Evolutionary conservation across 768 basidiomycete species (phyloP).

Genomic region (Lactarius evosmus): DNA sequence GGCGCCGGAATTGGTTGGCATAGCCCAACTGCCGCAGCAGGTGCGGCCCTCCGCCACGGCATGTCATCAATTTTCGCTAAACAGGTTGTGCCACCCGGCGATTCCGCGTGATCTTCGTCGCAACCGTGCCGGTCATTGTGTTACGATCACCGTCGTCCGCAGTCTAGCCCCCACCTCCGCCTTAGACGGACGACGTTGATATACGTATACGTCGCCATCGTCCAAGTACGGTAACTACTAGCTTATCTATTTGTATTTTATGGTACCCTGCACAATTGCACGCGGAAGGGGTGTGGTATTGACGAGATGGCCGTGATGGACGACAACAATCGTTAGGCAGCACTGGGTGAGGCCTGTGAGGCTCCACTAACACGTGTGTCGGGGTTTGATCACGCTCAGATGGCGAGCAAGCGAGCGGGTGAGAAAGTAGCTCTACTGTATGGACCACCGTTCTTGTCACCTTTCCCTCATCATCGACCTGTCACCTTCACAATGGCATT

Average conservation of each 20-base stretch:
- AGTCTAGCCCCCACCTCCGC: not conserved
- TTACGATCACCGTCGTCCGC: not conserved
- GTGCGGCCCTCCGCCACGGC: constrained; percentile 14
- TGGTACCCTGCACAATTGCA: too few species aligned
- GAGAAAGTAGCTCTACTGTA: constrained; percentile 26
- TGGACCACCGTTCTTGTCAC: constrained; percentile 56
- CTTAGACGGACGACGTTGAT: not conserved
- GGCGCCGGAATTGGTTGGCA: constrained; percentile 12
- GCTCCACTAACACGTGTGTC: constrained; percentile 2
- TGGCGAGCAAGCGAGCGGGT: not conserved
- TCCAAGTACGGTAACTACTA: not conserved
- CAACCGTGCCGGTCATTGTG: not conserved
- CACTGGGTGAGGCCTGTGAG: too few species aligned
- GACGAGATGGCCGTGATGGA: too few species aligned
- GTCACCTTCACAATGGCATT: constrained; percentile 83
- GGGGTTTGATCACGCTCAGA: not conserved
- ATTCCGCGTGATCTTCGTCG: constrained; percentile 2
- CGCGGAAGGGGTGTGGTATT: too few species aligned
- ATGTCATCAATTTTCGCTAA: constrained; percentile 11
- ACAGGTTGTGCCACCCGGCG: not conserved
- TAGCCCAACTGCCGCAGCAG: constrained; percentile 16
- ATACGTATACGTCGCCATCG: not conserved
- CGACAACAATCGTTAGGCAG: too few species aligned
- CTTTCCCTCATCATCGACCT: constrained; percentile 85
- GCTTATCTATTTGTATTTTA: not conserved